Evolutionary conservation across 129 eudicot genomes (phyloP).

Genomic region (Erigeron canadensis): DNA sequence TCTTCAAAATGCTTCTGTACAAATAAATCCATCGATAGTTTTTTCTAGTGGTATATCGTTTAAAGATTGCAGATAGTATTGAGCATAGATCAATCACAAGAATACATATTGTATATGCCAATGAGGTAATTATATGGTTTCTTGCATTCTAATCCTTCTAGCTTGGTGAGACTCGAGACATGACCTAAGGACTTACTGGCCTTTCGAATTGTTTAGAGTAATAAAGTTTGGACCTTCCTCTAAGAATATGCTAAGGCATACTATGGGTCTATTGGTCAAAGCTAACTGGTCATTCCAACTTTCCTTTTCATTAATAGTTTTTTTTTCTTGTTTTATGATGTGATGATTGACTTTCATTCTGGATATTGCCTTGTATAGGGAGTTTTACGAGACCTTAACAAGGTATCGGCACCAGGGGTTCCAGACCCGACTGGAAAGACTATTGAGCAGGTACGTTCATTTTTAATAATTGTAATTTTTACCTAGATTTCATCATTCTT

Average conservation of each 20-base stretch:
- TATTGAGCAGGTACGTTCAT: constrained; percentile 44
- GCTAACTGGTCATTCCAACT: neutral
- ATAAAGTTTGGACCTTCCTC: neutral
- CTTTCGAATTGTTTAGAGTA: neutral
- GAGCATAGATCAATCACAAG: neutral
- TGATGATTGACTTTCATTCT: constrained; percentile 1
- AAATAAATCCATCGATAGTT: neutral
- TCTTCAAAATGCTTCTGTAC: neutral
- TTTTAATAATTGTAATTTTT: neutral
- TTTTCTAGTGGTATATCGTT: neutral
- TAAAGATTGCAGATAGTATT: neutral
- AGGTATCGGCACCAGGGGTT: constrained; percentile 49
- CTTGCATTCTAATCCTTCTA: neutral
- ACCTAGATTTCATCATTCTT: neutral
- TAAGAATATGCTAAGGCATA: neutral
- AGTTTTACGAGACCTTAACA: constrained; percentile 71
- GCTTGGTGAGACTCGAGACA: neutral
- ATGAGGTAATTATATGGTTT: neutral
- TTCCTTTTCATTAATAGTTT: neutral
- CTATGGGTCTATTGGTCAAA: neutral
- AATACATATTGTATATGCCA: neutral
- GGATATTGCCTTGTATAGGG: constrained; percentile 47
- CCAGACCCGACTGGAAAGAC: constrained; percentile 51
- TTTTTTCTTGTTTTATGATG: neutral
- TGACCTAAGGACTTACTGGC: neutral